Conservation (phyloP, 2,329 filamentous ascomycete genomes). For the Scolecobasidium constrictum region DNA sequence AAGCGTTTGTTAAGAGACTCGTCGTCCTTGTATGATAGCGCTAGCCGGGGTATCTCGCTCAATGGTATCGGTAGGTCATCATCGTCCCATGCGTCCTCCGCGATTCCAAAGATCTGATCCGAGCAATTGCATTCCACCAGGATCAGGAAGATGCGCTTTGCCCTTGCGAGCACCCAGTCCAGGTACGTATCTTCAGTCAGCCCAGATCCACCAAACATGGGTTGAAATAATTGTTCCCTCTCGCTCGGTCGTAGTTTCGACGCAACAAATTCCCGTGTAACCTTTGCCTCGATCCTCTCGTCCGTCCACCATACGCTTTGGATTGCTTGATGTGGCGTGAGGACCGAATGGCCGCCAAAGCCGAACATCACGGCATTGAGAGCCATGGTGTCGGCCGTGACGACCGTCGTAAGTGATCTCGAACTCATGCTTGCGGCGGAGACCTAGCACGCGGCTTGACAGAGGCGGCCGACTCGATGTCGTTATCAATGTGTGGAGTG, state of each 20-base stretch:
- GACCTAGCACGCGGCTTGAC: no score
- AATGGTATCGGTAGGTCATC: constrained; percentile 59
- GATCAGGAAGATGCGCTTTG: constrained; percentile 60
- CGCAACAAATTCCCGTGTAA: constrained; percentile 57
- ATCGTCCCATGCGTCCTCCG: constrained; percentile 70
- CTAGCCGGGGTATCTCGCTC: constrained; percentile 54
- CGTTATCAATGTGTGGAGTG: no score
- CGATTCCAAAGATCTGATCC: constrained; percentile 63
- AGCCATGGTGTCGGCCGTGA: constrained; percentile 32
- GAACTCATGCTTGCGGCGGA: constrained; percentile 10
- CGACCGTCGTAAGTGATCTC: constrained; percentile 28
- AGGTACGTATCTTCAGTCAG: constrained; percentile 64
- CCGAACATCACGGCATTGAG: constrained; percentile 40
- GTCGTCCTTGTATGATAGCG: constrained; percentile 48
- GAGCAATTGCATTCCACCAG: constrained; percentile 58
- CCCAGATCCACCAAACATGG: constrained; percentile 56
- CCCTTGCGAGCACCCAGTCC: constrained; percentile 64
- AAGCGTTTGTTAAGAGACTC: constrained; percentile 57
- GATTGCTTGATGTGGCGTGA: constrained; percentile 36
- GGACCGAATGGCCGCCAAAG: constrained; percentile 38
- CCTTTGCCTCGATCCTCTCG: constrained; percentile 55
- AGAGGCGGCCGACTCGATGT: no score
- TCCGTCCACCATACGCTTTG: constrained; percentile 61
- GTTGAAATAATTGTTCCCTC: constrained; percentile 49
- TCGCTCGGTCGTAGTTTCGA: constrained; percentile 54